These are phyloP conservation scores for Aquilaria sinensis DNA, from an alignment of 345 rosid genomes.

Conservation along the genomic window DNA sequence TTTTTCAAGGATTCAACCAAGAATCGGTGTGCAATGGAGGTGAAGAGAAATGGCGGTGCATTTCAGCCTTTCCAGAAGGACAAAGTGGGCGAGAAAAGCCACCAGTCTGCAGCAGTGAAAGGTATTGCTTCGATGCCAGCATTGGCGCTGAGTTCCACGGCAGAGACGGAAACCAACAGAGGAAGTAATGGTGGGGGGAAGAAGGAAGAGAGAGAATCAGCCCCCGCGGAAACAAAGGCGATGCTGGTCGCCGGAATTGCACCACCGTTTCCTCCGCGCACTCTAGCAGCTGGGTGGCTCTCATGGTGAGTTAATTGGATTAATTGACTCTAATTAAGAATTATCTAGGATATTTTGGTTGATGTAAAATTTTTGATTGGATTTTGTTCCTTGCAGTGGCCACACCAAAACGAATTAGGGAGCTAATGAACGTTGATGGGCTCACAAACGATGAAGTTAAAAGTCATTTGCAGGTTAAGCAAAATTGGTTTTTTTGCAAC, in stretches of 20 bases:
- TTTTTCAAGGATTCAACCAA: constrained; percentile 35
- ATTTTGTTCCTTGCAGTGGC: too few relatives aligned
- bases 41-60: constrained; percentile 64
- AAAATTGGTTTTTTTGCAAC: too few relatives aligned
- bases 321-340: neutral
- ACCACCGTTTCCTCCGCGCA: constrained; percentile 68
- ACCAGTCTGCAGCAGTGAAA: constrained; percentile 13
- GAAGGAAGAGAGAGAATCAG: constrained; percentile 35
- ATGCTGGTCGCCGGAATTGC: constrained; percentile 96
- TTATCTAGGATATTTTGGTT: neutral
- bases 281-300: constrained; percentile 96
- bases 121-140: constrained; percentile 22
- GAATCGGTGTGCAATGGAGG: constrained; percentile 53
- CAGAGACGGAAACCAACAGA: constrained; percentile 18
- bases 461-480: too few relatives aligned
- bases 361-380: neutral
- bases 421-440: too few relatives aligned
- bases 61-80: constrained; percentile 74
- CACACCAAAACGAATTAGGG: too few relatives aligned
- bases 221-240: constrained; percentile 70
- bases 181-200: constrained; percentile 18
- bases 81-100: constrained; percentile 26
- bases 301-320: constrained; percentile 36
- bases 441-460: too few relatives aligned
- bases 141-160: constrained; percentile 40